Base-by-base conservation (phyloP, 2,329 filamentous ascomycete species). In the Fusarium xyrophilum region DNA sequence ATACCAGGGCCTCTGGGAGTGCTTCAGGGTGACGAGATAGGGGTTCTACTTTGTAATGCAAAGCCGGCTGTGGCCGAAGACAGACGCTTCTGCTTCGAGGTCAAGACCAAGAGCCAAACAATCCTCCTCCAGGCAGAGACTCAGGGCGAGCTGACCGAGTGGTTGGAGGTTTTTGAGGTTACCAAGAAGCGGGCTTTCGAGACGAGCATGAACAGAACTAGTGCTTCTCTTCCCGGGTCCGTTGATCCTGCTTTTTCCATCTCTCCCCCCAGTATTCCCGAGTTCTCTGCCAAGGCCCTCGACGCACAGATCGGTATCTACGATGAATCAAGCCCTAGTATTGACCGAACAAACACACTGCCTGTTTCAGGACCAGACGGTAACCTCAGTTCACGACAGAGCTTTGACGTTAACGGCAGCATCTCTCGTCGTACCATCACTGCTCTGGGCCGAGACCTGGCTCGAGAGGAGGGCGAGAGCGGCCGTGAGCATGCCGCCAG, bases 21-120 rank as follows among this genome's bases (percentile, higher is more conserved):
- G 25, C 89, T 98, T 71, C 95, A 98, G 77, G 97, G 93, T 47
- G 96, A 99, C 74, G 93, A 97, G 80, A 97, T 97, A 64, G 96
- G 96, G 40, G 94, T 99, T 6, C 81, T 99, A 54, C 88, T 99
- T 39, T 99, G 96, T 81, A 97, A 93, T 74, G 91, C 96, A 50
- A 93, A 95, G 73, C 93, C 94, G 21, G 93, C 94, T 1, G 91
- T 96, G 53, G 90, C 93, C 70, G 96, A 99, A 79, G 96, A 99
- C 75, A 89, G 96, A 39, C 88, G 96, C 19, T 99, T 98, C 79
- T 98, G 96, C 77, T 97, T 99, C 74, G 96, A 99, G 79, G 91
- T 99, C 74, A 99, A 98, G 83, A 99, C 96, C 5, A 99, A 97
- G 79, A 97, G 93, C 74, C 92, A 92, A 67, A 96, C 90, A 51